Evolutionary conservation across 805 yeast species (phyloP).

Genomic region (Ogataea pini): DNA sequence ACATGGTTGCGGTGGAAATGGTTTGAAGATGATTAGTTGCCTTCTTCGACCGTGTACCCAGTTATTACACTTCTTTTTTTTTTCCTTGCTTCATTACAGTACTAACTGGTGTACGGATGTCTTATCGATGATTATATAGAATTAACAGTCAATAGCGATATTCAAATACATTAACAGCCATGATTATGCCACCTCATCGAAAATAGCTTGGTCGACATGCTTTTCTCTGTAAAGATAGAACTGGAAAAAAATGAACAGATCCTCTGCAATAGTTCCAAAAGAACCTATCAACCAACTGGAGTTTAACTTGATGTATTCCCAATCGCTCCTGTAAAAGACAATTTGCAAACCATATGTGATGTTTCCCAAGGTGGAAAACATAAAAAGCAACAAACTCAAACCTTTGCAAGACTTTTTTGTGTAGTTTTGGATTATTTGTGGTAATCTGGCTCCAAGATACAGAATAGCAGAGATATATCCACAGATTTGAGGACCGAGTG

Average conservation of each 20-base stretch:
- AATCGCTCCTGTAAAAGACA: slow-evolving; percentile 62
- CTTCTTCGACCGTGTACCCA: too few species aligned
- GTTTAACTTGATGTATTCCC: slow-evolving; percentile 59
- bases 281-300: slow-evolving; percentile 80
- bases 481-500: slow-evolving; percentile 60
- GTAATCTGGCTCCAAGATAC: slow-evolving; percentile 71
- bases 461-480: slow-evolving; percentile 71
- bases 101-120: background rate
- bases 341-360: slow-evolving; percentile 75
- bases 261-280: slow-evolving; percentile 75
- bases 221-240: slow-evolving; percentile 59
- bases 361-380: slow-evolving; percentile 74
- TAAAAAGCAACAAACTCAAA: slow-evolving; percentile 76
- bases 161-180: background rate
- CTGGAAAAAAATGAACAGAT: slow-evolving; percentile 62
- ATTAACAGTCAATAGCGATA: background rate
- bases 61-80: too few species aligned
- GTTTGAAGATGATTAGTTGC: background rate
- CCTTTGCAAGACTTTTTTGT: slow-evolving; percentile 80
- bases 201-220: slow-evolving; percentile 4
- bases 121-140: too few species aligned
- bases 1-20: background rate
- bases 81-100: too few species aligned
- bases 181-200: slow-evolving; percentile 9
- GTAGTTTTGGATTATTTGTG: slow-evolving; percentile 84